These are phyloP conservation scores for Xylaria sp. DNA, from an alignment of 2,329 filamentous ascomycete genomes.

Conservation along the genomic window DNA sequence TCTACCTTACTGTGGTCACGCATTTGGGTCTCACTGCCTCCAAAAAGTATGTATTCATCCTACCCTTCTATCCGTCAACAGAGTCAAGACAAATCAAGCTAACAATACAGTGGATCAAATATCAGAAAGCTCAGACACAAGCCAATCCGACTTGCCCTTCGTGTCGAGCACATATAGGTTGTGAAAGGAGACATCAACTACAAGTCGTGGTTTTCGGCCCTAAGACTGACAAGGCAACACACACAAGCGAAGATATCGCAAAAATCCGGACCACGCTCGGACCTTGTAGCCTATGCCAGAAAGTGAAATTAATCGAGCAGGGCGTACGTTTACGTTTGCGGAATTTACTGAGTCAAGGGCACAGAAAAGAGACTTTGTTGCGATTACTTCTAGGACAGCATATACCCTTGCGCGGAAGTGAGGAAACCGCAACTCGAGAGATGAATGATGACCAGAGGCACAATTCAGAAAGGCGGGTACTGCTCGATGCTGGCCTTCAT, in stretches of 20 bases:
- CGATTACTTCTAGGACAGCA: no score
- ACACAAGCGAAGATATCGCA: background rate
- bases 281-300: background rate
- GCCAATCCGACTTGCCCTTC: background rate
- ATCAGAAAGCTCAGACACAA: background rate
- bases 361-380: no score
- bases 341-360: no score
- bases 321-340: no score
- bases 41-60: background rate
- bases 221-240: background rate
- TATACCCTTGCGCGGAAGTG: no score
- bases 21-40: slow-evolving; percentile 5
- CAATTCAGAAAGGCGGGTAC: no score
- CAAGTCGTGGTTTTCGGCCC: background rate
- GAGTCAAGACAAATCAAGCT: background rate
- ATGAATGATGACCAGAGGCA: no score
- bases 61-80: background rate
- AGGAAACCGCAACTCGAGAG: no score
- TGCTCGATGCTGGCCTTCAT: no score
- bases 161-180: background rate
- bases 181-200: background rate
- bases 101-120: background rate
- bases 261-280: background rate
- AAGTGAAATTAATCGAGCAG: background rate
- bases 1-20: slow-evolving; percentile 22